Evolutionary conservation across 176 grass and related monocot genomes (phyloP), one percentile per base, ranked within the genome.

Genomic region (Oryza nivara): DNA sequence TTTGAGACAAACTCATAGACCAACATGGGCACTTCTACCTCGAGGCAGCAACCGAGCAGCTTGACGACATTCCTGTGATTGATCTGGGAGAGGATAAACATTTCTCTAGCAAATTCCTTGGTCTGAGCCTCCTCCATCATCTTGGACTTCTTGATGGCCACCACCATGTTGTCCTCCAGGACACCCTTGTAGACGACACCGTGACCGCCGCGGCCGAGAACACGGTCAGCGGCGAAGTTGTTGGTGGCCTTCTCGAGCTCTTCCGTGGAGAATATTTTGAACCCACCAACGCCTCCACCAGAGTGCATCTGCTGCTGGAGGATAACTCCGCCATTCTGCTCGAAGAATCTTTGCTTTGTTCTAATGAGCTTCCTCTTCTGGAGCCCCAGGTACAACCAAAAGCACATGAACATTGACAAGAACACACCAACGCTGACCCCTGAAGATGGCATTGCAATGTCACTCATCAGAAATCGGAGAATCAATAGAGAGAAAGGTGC

Each of bases 311-410:
- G 79, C 73, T 85, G 88, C 63, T 85, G 83, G 9, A 92, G 67
- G 9, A 95, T 16, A 11, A 91, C 44, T 1, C 93, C 93, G 0
- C 93, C 93, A 34, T 95, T 95, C 46, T 89, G 90, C 84, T 95
- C 80, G 40, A 92, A 95, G 72, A 91, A 91, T 22, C 41, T 77
- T 34, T 80, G 80, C 80, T 91, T 95, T 1, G 86, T 60, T 65
- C 74, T 78, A 34, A 92, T 84, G 19, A 85, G 86, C 49, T 68
- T 91, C 56, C 76, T 76, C 76, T 90, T 95, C 79, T 95, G 47
- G 3, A 90, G 72, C 25, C 86, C 91, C 22, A 91, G 73, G 38
- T 87, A 76, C 2, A 70, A 6, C 34, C 14, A 84, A 19, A 92
- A 82, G 35, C 72, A 72, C 36, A 68, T 26, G 9, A 82, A 48